Conservation (phyloP, 805 yeast genomes). For the Candida gorgasii region DNA sequence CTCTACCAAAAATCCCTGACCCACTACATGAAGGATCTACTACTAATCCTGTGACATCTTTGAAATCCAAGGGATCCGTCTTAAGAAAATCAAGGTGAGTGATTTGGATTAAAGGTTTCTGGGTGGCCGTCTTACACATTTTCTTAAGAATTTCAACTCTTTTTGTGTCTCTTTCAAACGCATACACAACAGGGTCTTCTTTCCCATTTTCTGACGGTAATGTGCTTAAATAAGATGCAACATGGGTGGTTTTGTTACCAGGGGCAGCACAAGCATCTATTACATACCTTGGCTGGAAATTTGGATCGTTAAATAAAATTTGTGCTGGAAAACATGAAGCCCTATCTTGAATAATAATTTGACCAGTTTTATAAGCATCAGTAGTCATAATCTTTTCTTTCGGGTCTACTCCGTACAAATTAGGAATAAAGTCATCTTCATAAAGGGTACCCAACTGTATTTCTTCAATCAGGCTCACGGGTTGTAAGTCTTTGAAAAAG, state of each 20-base stretch:
- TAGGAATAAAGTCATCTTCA: constrained; percentile 71
- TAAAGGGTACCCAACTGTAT: constrained; percentile 56
- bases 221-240: constrained; percentile 61
- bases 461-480: constrained; percentile 43
- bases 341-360: constrained; percentile 88
- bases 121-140: constrained; percentile 74
- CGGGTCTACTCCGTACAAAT: constrained; percentile 82
- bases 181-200: constrained; percentile 52
- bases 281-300: constrained; percentile 53
- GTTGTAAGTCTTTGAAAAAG: constrained; percentile 43
- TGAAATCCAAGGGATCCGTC: constrained; percentile 56
- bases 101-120: constrained; percentile 44
- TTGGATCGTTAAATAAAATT: constrained; percentile 59
- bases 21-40: constrained; percentile 99
- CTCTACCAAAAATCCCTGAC: constrained; percentile 94
- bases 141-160: constrained; percentile 68
- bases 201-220: neutral
- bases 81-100: constrained; percentile 66
- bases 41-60: constrained; percentile 72
- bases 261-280: constrained; percentile 98
- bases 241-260: constrained; percentile 95
- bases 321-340: constrained; percentile 97
- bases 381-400: constrained; percentile 65
- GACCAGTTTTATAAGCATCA: constrained; percentile 71
- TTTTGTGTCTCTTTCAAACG: constrained; percentile 82